phyloP scores from a whole-genome alignment of 2,329 filamentous ascomycete species.

The Penicillium hordei region DNA sequence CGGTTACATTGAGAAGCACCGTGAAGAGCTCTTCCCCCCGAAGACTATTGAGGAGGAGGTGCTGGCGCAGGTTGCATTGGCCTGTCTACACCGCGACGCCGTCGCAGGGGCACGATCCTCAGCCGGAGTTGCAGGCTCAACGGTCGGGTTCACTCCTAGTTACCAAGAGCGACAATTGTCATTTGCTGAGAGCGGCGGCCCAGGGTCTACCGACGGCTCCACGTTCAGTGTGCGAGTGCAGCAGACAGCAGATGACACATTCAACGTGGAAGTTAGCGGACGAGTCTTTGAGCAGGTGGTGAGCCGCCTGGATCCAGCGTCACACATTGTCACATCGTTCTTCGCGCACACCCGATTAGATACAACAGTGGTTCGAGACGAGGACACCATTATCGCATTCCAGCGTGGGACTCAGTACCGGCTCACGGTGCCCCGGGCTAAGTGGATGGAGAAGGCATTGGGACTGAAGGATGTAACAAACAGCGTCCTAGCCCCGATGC shows the following conservation, averaged over 20 bases:
- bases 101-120: slow-evolving; percentile 28
- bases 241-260: slow-evolving; percentile 50
- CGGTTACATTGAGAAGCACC: slow-evolving; percentile 90
- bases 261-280: slow-evolving; percentile 52
- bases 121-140: slow-evolving; percentile 33
- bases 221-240: slow-evolving; percentile 51
- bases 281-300: slow-evolving; percentile 46
- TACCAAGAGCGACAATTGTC: slow-evolving; percentile 64
- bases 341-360: slow-evolving; percentile 78
- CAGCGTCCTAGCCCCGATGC: slow-evolving; percentile 91
- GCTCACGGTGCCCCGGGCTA: slow-evolving; percentile 58
- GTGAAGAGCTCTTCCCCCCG: slow-evolving; percentile 71
- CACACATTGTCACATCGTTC: slow-evolving; percentile 66
- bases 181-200: slow-evolving; percentile 50
- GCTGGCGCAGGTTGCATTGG: slow-evolving; percentile 83
- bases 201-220: slow-evolving; percentile 40
- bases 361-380: slow-evolving; percentile 67
- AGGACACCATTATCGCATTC: slow-evolving; percentile 68
- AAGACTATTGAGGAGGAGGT: slow-evolving; percentile 66
- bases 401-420: slow-evolving; percentile 62
- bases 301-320: slow-evolving; percentile 47
- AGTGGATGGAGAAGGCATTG: slow-evolving; percentile 84
- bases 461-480: slow-evolving; percentile 78
- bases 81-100: slow-evolving; percentile 58
- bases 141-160: slow-evolving; percentile 60